A percentile compares a stretch with the other conserved stretches of the same genome.
These are phyloP conservation scores for Rhizoclosmatium sp. DNA, from an alignment of 192 early-diverging fungal species.

Conservation along the genomic window DNA sequence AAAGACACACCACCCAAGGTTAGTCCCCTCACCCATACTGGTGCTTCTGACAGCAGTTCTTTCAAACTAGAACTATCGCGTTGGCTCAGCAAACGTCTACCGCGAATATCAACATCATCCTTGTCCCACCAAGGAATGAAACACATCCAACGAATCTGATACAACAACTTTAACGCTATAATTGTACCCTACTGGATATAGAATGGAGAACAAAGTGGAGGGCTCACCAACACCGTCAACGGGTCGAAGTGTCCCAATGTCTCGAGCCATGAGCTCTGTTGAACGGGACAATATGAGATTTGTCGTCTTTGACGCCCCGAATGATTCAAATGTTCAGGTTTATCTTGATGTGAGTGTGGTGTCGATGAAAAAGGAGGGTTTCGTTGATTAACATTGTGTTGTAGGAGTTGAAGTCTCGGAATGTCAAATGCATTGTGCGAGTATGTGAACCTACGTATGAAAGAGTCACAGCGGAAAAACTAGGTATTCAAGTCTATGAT, in stretches of 20 bases:
- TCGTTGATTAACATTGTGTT: constrained; percentile 14
- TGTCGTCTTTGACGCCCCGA: constrained; percentile 93
- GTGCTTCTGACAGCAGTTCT: no score
- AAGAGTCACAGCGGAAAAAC: constrained; percentile 60
- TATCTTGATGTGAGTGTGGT: constrained; percentile 65
- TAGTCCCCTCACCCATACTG: no score
- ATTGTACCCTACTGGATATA: no score
- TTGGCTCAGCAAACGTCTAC: no score
- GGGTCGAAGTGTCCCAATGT: constrained; percentile 44
- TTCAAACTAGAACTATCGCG: no score
- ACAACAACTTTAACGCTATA: no score
- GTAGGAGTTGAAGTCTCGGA: constrained; percentile 70
- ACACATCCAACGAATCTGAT: no score
- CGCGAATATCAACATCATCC: no score
- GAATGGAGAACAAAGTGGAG: background rate
- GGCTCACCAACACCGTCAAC: constrained; percentile 2
- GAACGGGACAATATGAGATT: constrained; percentile 76
- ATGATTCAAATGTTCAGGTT: constrained; percentile 75
- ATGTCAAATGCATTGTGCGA: constrained; percentile 88
- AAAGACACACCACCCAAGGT: no score
- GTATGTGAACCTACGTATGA: constrained; percentile 91
- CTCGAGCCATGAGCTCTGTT: constrained; percentile 72
- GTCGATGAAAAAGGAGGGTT: constrained; percentile 3
- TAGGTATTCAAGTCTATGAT: constrained; percentile 84
- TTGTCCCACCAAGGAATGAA: no score